phyloP scores from a whole-genome alignment of 2,329 filamentous ascomycete genomes.

The Clarireedia paspali region DNA sequence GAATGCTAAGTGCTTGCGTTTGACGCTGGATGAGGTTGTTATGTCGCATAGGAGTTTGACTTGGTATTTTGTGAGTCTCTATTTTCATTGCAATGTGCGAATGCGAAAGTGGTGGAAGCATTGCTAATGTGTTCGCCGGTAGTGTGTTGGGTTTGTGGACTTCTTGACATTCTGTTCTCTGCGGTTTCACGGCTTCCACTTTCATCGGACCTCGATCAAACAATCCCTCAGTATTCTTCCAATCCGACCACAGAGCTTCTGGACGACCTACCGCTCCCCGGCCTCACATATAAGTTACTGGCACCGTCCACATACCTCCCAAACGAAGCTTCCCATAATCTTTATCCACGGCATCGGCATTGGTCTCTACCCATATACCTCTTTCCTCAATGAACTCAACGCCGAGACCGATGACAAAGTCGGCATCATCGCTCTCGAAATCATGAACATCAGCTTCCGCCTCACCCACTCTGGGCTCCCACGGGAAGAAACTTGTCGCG shows the following conservation, averaged over 20 bases:
- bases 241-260: constrained; percentile 40
- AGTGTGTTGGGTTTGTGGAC: constrained; percentile 31
- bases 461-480: constrained; percentile 42
- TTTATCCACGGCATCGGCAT: constrained; percentile 59
- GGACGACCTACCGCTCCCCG: constrained; percentile 38
- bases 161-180: constrained; percentile 31
- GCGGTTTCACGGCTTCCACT: constrained; percentile 38
- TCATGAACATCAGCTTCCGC: constrained; percentile 50
- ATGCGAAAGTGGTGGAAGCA: neutral
- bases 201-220: constrained; percentile 37
- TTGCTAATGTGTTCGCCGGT: neutral
- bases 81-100: neutral
- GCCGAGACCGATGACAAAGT: constrained; percentile 38
- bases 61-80: constrained; percentile 46
- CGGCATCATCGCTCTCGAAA: constrained; percentile 50
- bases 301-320: constrained; percentile 52
- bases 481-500: constrained; percentile 40
- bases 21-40: constrained; percentile 50
- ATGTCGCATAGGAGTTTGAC: constrained; percentile 48
- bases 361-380: constrained; percentile 48
- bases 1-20: constrained; percentile 42
- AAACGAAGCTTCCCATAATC: constrained; percentile 46
- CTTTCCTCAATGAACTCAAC: constrained; percentile 46
- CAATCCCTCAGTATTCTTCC: constrained; percentile 44
- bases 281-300: constrained; percentile 48